A percentile compares a stretch with the other conserved stretches of the same genome.
These are phyloP conservation scores for Colletotrichum scovillei DNA, from an alignment of 2,329 filamentous ascomycete genomes.

Conservation along the genomic window DNA sequence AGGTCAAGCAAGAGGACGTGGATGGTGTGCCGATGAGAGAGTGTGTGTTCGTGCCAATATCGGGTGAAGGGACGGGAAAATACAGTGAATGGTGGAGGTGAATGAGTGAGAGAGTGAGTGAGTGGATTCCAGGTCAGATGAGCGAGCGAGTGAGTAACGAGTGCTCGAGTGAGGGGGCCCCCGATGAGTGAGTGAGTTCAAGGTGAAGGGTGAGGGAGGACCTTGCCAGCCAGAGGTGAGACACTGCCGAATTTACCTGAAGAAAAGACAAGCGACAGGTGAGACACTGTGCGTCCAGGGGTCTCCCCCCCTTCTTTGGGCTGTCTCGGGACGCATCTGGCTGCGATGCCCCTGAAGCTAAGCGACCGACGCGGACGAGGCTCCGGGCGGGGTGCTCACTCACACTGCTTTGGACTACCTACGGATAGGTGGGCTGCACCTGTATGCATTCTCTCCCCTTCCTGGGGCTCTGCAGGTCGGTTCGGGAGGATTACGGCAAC, in stretches of 20 bases:
- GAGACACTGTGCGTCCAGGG: conserved; percentile 18
- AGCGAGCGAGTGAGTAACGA: too few relatives aligned
- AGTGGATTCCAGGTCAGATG: not conserved
- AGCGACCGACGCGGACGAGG: conserved; percentile 18
- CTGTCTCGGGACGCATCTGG: not conserved
- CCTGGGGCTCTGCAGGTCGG: too few relatives aligned
- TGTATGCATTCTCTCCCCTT: too few relatives aligned
- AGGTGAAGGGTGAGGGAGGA: not conserved
- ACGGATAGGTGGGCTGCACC: too few relatives aligned
- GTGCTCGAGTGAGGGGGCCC: not conserved
- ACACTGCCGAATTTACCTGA: not conserved
- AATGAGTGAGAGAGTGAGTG: not conserved
- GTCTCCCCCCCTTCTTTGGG: not conserved
- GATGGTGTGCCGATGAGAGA: not conserved
- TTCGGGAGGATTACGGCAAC: not conserved
- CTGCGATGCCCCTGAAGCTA: conserved; percentile 17
- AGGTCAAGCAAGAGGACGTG: not conserved
- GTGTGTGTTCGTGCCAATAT: not conserved
- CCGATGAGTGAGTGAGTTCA: not conserved
- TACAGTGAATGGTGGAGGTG: not conserved
- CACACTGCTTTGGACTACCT: too few relatives aligned
- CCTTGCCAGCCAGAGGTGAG: not conserved
- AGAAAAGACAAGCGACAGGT: not conserved
- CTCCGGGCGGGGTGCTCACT: conserved; percentile 1
- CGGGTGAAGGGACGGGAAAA: not conserved